phyloP scores from a whole-genome alignment of 495 filamentous ascomycete species.

The Halenospora varia region DNA sequence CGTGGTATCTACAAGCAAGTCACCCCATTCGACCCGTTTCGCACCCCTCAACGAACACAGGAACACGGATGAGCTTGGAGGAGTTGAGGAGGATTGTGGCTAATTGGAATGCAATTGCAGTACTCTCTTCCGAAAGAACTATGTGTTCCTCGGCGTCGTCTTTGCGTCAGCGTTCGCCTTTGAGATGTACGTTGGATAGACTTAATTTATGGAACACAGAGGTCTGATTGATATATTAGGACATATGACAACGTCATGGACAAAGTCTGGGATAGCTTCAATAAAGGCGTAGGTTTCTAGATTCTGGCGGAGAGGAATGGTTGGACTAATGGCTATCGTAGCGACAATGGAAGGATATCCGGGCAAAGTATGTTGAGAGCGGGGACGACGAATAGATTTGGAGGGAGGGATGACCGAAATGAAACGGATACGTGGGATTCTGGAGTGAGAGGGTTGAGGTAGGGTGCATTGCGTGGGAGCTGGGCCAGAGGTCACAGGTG shows the following conservation, averaged over 20 bases:
- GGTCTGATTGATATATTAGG: constrained; percentile 40
- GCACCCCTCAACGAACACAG: constrained; percentile 8
- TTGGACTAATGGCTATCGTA: constrained; percentile 36
- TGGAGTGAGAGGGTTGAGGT: neutral
- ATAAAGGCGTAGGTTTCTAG: constrained; percentile 71
- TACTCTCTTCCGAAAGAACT: constrained; percentile 78
- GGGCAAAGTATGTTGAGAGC: constrained; percentile 67
- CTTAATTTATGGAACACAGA: neutral
- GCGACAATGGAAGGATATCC: constrained; percentile 99
- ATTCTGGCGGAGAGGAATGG: neutral
- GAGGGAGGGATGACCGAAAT: neutral
- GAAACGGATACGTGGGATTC: neutral
- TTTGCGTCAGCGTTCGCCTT: constrained; percentile 87
- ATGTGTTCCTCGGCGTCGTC: constrained; percentile 76
- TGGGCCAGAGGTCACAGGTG: constrained; percentile 12
- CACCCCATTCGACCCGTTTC: constrained; percentile 27
- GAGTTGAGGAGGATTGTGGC: constrained; percentile 22
- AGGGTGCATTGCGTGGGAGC: neutral
- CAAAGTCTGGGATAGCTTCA: constrained; percentile 82
- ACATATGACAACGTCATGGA: constrained; percentile 72
- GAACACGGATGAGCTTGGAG: no score
- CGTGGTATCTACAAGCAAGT: constrained; percentile 78
- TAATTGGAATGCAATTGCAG: constrained; percentile 47
- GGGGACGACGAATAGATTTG: constrained; percentile 43
- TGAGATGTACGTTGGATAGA: constrained; percentile 67